Evolutionary conservation across 768 basidiomycete species (phyloP).

Genomic region (Lactifluus volemus): DNA sequence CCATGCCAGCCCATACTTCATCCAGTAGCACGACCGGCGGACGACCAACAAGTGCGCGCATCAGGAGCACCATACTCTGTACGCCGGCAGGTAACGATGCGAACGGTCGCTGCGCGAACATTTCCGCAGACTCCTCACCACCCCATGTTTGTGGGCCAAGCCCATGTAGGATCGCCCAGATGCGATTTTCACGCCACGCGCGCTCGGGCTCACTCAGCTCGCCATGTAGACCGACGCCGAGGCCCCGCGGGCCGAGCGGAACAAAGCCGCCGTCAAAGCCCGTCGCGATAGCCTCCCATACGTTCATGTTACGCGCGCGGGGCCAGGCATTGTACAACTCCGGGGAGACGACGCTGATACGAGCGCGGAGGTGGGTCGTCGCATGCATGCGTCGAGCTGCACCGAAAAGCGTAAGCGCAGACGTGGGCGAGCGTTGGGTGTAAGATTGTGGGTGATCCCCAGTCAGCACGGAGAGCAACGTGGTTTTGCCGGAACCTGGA

Average conservation of each 20-base stretch:
- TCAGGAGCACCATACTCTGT: conserved; percentile 73
- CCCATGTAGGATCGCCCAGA: conserved; percentile 51
- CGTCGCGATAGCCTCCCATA: conserved; percentile 75
- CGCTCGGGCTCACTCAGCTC: conserved; percentile 31
- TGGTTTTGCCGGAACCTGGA: conserved; percentile 89
- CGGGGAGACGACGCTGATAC: conserved; percentile 77
- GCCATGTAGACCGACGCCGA: conserved; percentile 38
- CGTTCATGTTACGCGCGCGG: conserved; percentile 52
- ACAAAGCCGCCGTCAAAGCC: conserved; percentile 87
- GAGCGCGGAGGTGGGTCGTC: conserved; percentile 54
- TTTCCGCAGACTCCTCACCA: conserved; percentile 21
- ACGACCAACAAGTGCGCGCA: conserved; percentile 73
- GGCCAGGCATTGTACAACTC: conserved; percentile 92
- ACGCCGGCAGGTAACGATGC: conserved; percentile 59
- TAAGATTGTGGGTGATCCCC: conserved; percentile 96
- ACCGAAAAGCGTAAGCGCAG: conserved; percentile 49
- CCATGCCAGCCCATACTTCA: conserved; percentile 93
- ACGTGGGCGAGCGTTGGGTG: conserved; percentile 40
- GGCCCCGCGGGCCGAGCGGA: conserved; percentile 34
- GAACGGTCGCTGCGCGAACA: conserved; percentile 47
- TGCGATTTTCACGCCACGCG: conserved; percentile 32
- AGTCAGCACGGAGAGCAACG: conserved; percentile 79
- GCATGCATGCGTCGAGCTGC: conserved; percentile 56
- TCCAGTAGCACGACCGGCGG: conserved; percentile 78
- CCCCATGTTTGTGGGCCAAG: conserved; percentile 56